phyloP scores from a whole-genome alignment of 768 basidiomycete species.

The Artomyces pyxidatus region DNA sequence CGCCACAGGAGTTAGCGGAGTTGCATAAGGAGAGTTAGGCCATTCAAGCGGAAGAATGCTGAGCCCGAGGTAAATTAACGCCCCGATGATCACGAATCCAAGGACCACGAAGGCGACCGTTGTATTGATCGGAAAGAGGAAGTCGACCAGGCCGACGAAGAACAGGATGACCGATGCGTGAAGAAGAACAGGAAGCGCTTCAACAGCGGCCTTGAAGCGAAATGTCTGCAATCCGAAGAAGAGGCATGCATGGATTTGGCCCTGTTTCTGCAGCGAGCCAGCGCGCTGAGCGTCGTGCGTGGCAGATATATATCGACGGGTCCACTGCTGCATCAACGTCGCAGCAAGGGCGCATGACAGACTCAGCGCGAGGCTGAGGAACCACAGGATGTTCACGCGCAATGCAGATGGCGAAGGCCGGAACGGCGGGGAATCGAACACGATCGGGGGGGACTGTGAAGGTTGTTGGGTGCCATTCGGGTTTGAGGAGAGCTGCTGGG shows the following conservation, averaged over 20 bases:
- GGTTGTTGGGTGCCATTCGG: background rate
- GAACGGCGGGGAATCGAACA: background rate
- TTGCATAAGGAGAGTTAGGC: too few relatives aligned
- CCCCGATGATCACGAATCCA: background rate
- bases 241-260: conserved; percentile 2
- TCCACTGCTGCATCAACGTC: conserved; percentile 10
- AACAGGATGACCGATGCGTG: conserved; percentile 11
- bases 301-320: conserved; percentile 6
- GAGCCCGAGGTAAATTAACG: background rate
- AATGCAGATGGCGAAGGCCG: background rate
- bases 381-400: conserved; percentile 6
- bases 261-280: conserved; percentile 1
- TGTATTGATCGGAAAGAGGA: conserved; percentile 9
- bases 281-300: background rate
- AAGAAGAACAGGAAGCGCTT: conserved; percentile 7
- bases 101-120: conserved; percentile 5
- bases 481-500: too few relatives aligned
- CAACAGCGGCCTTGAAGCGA: conserved; percentile 1
- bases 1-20: too few relatives aligned
- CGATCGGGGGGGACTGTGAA: background rate
- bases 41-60: conserved; percentile 10
- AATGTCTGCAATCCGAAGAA: conserved; percentile 6
- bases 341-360: conserved; percentile 7
- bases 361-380: conserved; percentile 7
- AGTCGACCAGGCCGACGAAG: conserved; percentile 11